Percentiles rank a stretch among this genome's conserved stretches.
Evolutionary conservation across 257 asterid species (phyloP).

Genomic region (Anisodus acutangulus): DNA sequence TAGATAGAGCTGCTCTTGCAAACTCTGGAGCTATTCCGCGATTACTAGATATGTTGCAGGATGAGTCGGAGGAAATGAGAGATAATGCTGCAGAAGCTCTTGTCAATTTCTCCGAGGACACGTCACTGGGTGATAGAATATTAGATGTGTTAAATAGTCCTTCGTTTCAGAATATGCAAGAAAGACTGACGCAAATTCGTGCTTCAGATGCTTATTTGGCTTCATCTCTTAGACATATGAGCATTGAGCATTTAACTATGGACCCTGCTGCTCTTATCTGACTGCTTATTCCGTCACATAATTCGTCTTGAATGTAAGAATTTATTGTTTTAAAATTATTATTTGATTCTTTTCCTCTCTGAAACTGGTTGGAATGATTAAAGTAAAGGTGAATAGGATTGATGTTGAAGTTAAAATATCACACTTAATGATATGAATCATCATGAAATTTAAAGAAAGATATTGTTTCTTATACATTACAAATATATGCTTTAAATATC

Average conservation of each 20-base stretch:
- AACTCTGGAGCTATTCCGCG: slow-evolving; percentile 53
- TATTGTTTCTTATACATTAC: neutral
- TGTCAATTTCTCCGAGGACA: slow-evolving; percentile 54
- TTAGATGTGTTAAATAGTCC: slow-evolving; percentile 45
- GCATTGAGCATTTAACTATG: slow-evolving; percentile 35
- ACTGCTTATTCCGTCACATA: neutral
- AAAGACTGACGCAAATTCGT: slow-evolving; percentile 45
- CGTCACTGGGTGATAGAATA: slow-evolving; percentile 46
- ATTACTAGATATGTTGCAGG: slow-evolving; percentile 46
- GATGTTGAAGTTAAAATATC: neutral
- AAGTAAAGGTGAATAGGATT: neutral
- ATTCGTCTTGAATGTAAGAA: neutral
- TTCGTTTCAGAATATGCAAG: slow-evolving; percentile 46
- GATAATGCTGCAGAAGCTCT: slow-evolving; percentile 67
- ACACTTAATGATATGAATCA: neutral
- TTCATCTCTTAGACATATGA: slow-evolving; percentile 38
- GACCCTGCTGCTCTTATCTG: slow-evolving; percentile 35
- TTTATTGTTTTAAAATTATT: neutral
- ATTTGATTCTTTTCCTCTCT: neutral
- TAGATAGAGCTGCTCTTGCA: slow-evolving; percentile 51
- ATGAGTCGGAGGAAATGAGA: slow-evolving; percentile 51
- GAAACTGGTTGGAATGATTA: neutral
- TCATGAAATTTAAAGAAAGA: slow-evolving; percentile 10
- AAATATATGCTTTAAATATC: neutral
- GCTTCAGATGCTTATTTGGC: slow-evolving; percentile 42